Conservation (phyloP, 768 basidiomycete genomes). For the Harrya chromipes region DNA sequence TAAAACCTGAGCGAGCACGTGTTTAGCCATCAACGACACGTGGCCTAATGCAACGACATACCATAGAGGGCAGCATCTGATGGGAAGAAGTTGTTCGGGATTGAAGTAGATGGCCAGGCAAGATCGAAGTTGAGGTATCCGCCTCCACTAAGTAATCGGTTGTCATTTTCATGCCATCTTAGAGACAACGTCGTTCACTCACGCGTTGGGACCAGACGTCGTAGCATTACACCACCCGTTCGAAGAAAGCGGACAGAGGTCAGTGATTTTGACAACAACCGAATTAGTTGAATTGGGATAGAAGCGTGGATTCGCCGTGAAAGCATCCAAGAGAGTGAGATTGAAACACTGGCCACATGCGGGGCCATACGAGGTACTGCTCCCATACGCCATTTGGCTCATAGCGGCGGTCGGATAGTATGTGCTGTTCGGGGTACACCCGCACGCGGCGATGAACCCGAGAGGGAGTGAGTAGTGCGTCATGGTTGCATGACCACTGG, state of each 20-base stretch:
- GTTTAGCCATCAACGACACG: slow-evolving; percentile 26
- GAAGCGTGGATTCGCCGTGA: slow-evolving; percentile 65
- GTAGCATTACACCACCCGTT: slow-evolving; percentile 74
- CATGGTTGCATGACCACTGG: slow-evolving; percentile 65
- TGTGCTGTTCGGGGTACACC: slow-evolving; percentile 66
- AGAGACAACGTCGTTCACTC: slow-evolving; percentile 24
- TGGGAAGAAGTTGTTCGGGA: slow-evolving; percentile 72
- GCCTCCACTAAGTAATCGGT: slow-evolving; percentile 48
- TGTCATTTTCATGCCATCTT: background rate
- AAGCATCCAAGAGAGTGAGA: slow-evolving; percentile 68
- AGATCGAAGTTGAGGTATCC: slow-evolving; percentile 79
- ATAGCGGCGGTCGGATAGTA: slow-evolving; percentile 76
- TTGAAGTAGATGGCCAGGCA: slow-evolving; percentile 69
- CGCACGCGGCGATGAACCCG: slow-evolving; percentile 62
- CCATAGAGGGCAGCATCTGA: slow-evolving; percentile 67
- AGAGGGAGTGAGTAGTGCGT: slow-evolving; percentile 64
- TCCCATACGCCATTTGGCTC: slow-evolving; percentile 77
- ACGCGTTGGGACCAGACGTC: slow-evolving; percentile 58
- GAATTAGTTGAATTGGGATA: slow-evolving; percentile 57
- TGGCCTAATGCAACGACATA: slow-evolving; percentile 15
- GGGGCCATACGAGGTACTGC: slow-evolving; percentile 67
- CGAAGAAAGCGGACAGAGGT: slow-evolving; percentile 66
- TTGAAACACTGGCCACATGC: slow-evolving; percentile 79
- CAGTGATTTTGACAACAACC: slow-evolving; percentile 75
- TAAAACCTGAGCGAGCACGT: slow-evolving; percentile 34